Evolutionary conservation across 2,329 filamentous ascomycete genomes (phyloP).

Genomic region (Colletotrichum sp.): DNA sequence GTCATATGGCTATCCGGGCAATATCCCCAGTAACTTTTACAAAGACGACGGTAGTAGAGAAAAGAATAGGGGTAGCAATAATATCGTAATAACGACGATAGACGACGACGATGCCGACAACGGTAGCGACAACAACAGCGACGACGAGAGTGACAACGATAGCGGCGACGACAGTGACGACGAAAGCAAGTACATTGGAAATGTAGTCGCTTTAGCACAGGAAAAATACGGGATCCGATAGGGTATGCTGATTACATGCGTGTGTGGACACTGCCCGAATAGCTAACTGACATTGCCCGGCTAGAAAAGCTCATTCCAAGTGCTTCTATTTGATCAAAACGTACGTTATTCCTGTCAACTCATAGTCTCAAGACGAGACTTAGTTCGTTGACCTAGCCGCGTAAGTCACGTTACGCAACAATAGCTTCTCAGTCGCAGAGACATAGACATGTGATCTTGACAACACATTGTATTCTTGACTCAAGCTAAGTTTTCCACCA

Average conservation of each 20-base stretch:
- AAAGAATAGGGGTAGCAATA: neutral
- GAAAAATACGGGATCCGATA: rapidly evolving
- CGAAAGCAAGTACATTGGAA: neutral
- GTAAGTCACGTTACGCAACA: neutral
- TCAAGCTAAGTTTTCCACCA: neutral
- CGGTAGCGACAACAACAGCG: too few relatives aligned
- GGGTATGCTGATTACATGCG: rapidly evolving
- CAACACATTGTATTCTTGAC: neutral
- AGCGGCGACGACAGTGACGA: neutral
- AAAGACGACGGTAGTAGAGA: neutral
- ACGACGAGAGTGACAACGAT: neutral
- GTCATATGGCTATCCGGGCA: neutral
- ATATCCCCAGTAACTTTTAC: neutral
- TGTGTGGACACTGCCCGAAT: neutral
- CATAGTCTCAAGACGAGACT: neutral
- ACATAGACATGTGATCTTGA: neutral
- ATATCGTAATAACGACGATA: neutral
- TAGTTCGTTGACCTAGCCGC: neutral
- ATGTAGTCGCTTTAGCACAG: neutral
- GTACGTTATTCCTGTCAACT: neutral
- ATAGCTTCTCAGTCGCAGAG: neutral
- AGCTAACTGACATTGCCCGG: rapidly evolving
- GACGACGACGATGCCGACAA: neutral
- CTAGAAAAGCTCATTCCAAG: rapidly evolving
- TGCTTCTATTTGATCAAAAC: neutral